A percentile compares a stretch with the other conserved stretches of the same genome.
Conservation (phyloP, 2,329 filamentous ascomycete genomes). For the Tolypocladium tropicale region DNA sequence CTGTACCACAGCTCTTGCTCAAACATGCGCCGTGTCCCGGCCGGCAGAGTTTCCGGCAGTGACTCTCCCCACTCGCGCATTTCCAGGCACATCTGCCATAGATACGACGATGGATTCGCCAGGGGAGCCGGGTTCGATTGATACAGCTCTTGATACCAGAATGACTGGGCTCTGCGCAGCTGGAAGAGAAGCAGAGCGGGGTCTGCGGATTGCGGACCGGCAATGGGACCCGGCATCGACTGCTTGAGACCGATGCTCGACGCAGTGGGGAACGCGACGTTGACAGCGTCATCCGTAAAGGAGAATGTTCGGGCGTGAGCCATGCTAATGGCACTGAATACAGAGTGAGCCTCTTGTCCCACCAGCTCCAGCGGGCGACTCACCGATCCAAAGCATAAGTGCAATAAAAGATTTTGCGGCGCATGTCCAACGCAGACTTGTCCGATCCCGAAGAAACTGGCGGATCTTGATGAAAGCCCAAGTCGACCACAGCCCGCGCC, state of each 20-base stretch:
- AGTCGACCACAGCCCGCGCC: conserved; percentile 74
- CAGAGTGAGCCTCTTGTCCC: conserved; percentile 9
- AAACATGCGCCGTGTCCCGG: conserved; percentile 64
- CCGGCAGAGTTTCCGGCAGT: conserved; percentile 56
- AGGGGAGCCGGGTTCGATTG: conserved; percentile 64
- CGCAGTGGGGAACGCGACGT: conserved; percentile 63
- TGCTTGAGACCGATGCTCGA: conserved; percentile 30
- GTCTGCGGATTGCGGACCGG: conserved; percentile 44
- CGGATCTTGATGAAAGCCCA: conserved; percentile 89
- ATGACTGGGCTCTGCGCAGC: conserved; percentile 75
- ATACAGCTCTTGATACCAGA: conserved; percentile 83
- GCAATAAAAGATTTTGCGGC: conserved; percentile 80
- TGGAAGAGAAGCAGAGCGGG: conserved; percentile 71
- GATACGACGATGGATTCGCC: conserved; percentile 57
- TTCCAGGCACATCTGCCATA: conserved; percentile 65
- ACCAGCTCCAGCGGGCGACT: conserved; percentile 10
- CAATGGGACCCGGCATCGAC: conserved; percentile 30
- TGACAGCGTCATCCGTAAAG: conserved; percentile 80
- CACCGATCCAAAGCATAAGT: conserved; percentile 84
- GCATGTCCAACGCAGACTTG: conserved; percentile 60
- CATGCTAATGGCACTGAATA: conserved; percentile 68
- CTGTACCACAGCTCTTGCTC: conserved; percentile 85
- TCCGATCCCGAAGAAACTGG: conserved; percentile 58
- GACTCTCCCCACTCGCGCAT: conserved; percentile 75
- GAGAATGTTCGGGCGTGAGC: conserved; percentile 82